Evolutionary conservation across 2,329 filamentous ascomycete species (phyloP), one percentile per base, ranked within the genome.

Genomic region (Ophiostoma populinum): DNA sequence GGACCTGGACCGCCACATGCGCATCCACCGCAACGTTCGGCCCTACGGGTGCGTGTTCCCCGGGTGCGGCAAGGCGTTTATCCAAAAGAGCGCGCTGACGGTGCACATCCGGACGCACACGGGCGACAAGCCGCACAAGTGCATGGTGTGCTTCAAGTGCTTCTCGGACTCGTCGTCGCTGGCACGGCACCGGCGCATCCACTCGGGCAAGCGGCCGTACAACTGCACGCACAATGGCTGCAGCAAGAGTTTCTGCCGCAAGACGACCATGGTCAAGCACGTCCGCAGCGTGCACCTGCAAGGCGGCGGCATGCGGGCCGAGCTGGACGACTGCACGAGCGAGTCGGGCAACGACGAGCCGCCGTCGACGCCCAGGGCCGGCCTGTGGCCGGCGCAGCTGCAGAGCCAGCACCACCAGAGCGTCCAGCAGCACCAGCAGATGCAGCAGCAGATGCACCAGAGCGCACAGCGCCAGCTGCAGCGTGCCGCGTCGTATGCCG

Each of bases 41-140:
- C 75, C 75, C 8, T 78, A 77, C 50, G 61, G 63, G 20, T 80
- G 74, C 54, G 58, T 58, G 37, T 66, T 61, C 7, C 61, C 61
- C 7, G 68, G 65, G 6, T 80, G 75, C 48, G 69, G 70, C 29
- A 79, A 80, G 56, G 73, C 70, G 52, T 80, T 80, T 51, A 79
- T 79, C 43, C 75, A 80, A 47, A 61, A 73, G 41, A 79, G 74
- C 51, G 75, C 75, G 25, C 54, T 80, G 44, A 79, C 73, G 3
- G 75, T 80, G 26, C 75, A 80, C 50, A 75, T 74, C 38, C 67
- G 75, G 43, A 79, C 73, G 10, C 75, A 98, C 58, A 98, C 87
- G 0, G 90, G 87, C 49, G 75, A 80, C 56, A 80, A 80, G 53
- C 75, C 75, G 39, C 73, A 80, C 45, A 65, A 71, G 46, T 80